Conservation (phyloP, 805 yeast genomes). For the Wickerhamomyces alni region DNA sequence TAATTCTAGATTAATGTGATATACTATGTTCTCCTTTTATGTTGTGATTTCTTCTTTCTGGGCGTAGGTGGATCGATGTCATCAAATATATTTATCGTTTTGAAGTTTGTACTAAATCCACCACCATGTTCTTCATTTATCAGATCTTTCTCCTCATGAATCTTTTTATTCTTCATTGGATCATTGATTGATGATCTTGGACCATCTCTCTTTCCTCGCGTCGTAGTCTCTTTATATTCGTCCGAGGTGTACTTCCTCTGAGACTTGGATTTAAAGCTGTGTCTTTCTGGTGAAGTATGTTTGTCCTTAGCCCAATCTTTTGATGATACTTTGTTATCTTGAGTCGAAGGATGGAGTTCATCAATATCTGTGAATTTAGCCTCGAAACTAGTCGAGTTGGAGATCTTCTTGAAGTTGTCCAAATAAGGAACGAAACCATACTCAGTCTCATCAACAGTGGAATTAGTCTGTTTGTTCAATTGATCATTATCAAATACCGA, state of each 20-base stretch:
- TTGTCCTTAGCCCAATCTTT: constrained; percentile 10
- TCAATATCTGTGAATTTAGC: constrained; percentile 10
- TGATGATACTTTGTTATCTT: constrained; percentile 5
- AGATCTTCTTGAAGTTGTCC: constrained; percentile 7
- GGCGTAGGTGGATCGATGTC: background rate
- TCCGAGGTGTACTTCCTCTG: too few relatives aligned
- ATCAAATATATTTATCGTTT: background rate
- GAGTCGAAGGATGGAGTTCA: constrained; percentile 11
- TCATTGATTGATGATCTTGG: too few relatives aligned
- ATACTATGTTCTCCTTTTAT: background rate
- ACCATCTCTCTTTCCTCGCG: too few relatives aligned
- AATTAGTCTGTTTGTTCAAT: background rate
- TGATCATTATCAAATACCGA: constrained; percentile 1
- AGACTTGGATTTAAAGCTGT: too few relatives aligned
- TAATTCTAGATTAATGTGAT: too few relatives aligned
- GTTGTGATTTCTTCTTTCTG: background rate
- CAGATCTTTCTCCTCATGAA: background rate
- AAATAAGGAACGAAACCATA: constrained; percentile 2
- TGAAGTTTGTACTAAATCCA: background rate
- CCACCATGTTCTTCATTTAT: background rate
- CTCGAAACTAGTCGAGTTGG: constrained; percentile 7
- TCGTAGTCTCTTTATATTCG: too few relatives aligned
- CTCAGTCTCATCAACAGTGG: background rate
- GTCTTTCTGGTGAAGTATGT: too few relatives aligned
- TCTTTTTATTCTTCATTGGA: background rate